phyloP scores from a whole-genome alignment of 352 stramenopile genomes.

The Phytophthora rubi region DNA sequence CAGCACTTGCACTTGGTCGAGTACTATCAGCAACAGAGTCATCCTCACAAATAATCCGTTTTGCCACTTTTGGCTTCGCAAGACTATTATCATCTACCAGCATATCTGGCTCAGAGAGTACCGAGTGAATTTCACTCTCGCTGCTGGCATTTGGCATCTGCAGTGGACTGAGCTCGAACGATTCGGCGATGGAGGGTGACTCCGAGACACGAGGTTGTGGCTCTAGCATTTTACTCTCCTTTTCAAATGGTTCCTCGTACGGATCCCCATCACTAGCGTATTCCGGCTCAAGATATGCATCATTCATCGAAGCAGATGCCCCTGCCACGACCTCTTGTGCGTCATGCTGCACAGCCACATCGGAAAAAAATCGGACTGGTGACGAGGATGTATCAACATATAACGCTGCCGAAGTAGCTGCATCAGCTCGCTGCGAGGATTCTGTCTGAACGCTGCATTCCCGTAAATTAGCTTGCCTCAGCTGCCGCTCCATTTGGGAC shows the following conservation, averaged over 20 bases:
- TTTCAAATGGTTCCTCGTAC: conserved; percentile 54
- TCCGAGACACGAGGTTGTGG: not conserved
- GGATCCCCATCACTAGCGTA: conserved; percentile 33
- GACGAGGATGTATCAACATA: conserved; percentile 41
- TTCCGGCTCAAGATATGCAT: conserved; percentile 5
- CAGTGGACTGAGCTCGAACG: not conserved
- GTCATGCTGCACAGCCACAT: conserved; percentile 49
- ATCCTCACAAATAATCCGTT: not conserved
- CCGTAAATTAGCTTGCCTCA: conserved; percentile 39
- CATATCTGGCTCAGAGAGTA: conserved; percentile 2
- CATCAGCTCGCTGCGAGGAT: conserved; percentile 30
- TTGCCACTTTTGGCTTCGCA: conserved; percentile 2
- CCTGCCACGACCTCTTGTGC: not conserved
- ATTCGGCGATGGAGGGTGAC: conserved; percentile 5
- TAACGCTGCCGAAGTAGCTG: conserved; percentile 48
- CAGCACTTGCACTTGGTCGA: no score
- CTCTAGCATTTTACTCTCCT: conserved; percentile 30
- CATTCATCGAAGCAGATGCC: not conserved
- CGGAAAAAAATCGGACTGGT: conserved; percentile 28
- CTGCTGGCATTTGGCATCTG: conserved; percentile 3
- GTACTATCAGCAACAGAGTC: no score
- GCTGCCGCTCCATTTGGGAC: conserved; percentile 22
- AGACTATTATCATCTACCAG: not conserved
- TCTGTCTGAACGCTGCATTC: conserved; percentile 69
- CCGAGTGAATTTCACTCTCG: conserved; percentile 13